A percentile compares a stretch with the other conserved stretches of the same genome.
Evolutionary conservation across 2,329 filamentous ascomycete genomes (phyloP).

Genomic region (Colletotrichum lupini): DNA sequence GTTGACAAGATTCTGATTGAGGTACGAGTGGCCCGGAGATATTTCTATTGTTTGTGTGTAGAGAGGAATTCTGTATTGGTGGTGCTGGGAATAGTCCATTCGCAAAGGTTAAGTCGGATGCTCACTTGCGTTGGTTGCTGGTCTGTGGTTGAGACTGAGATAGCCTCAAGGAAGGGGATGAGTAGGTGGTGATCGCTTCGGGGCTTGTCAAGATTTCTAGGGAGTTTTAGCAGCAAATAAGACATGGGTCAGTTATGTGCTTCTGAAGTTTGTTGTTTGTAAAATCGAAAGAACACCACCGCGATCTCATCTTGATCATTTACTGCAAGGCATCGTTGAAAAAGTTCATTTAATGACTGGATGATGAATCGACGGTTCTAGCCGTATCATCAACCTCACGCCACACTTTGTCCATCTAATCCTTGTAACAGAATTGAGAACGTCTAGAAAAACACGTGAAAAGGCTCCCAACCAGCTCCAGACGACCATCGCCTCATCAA

Average conservation of each 20-base stretch:
- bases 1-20: too few species aligned
- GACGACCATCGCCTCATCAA: slow-evolving; percentile 18
- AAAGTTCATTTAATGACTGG: background rate
- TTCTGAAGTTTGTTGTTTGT: too few species aligned
- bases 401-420: fast-evolving
- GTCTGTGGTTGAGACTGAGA: slow-evolving; percentile 33
- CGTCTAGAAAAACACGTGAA: background rate
- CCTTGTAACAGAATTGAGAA: background rate
- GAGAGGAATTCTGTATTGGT: slow-evolving; percentile 31
- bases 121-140: slow-evolving; percentile 20
- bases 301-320: too few species aligned
- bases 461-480: too few species aligned
- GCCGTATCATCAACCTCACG: background rate
- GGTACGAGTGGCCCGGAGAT: too few species aligned
- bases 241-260: too few species aligned
- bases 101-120: slow-evolving; percentile 32
- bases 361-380: background rate
- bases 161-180: background rate
- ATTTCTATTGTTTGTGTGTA: slow-evolving; percentile 36
- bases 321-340: too few species aligned
- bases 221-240: too few species aligned
- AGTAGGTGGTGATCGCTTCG: too few species aligned
- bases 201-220: too few species aligned
- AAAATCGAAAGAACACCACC: too few species aligned
- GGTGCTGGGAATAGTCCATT: slow-evolving; percentile 33